Evolutionary conservation across 257 asterid genomes (phyloP).

Genomic region (Solanum okadae): DNA sequence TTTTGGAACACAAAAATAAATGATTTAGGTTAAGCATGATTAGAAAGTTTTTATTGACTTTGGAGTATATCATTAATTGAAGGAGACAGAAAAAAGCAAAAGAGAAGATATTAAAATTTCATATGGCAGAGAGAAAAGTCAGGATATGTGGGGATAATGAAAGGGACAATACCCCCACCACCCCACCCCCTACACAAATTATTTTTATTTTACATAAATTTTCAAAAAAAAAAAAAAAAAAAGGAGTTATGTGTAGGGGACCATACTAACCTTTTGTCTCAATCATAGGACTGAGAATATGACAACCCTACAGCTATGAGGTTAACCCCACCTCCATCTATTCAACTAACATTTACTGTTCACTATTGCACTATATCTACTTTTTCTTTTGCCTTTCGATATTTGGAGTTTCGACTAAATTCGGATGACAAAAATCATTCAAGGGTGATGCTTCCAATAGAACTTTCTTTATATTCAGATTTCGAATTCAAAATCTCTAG

Average conservation of each 20-base stretch:
- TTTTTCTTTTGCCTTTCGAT: background rate
- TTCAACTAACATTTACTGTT: background rate
- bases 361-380: background rate
- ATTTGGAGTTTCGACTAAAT: fast-evolving
- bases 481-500: too few species aligned
- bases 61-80: background rate
- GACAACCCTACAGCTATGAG: conserved; percentile 16
- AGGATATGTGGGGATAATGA: conserved; percentile 7
- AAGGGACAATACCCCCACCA: conserved; percentile 1
- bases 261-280: conserved; percentile 11
- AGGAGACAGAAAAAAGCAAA: background rate
- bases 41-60: background rate
- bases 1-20: background rate
- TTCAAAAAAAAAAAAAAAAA: background rate
- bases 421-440: fast-evolving
- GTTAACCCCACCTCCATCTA: background rate
- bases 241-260: conserved; percentile 7
- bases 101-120: background rate
- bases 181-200: background rate
- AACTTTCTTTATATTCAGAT: fast-evolving
- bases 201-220: background rate
- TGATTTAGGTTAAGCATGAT: background rate
- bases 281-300: conserved; percentile 6
- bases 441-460: fast-evolving
- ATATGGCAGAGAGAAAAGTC: background rate